These are phyloP conservation scores for Nitzschia sp. DNA, from an alignment of 108 stramenopile genomes.

Conservation along the genomic window DNA sequence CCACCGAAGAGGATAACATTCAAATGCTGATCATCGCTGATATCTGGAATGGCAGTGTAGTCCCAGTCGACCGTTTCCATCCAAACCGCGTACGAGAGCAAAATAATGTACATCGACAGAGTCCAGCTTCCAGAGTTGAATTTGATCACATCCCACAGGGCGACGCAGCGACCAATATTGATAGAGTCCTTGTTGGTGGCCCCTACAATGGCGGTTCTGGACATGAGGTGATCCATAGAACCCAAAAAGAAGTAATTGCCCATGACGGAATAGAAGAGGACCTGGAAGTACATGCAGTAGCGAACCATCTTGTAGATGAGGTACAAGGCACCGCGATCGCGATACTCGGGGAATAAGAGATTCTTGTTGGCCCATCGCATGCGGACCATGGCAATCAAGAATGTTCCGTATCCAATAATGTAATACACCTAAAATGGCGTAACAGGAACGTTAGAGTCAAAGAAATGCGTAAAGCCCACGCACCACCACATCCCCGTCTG, in stretches of 20 bases:
- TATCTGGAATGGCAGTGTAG: conserved; percentile 25
- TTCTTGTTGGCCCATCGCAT: conserved; percentile 58
- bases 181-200: conserved; percentile 66
- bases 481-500: neutral
- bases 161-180: conserved; percentile 41
- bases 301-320: conserved; percentile 40
- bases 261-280: conserved; percentile 55
- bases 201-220: conserved; percentile 37
- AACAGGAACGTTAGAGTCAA: neutral
- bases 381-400: conserved; percentile 49
- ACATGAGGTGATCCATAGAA: conserved; percentile 56
- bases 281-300: conserved; percentile 50
- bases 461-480: neutral
- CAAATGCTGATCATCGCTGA: conserved; percentile 1
- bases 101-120: conserved; percentile 30
- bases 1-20: conserved; percentile 38
- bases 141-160: conserved; percentile 41
- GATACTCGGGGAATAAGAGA: conserved; percentile 53
- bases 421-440: conserved; percentile 34
- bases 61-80: conserved; percentile 33
- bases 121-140: conserved; percentile 50
- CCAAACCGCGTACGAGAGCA: conserved; percentile 35
- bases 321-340: conserved; percentile 28
- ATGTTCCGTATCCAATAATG: conserved; percentile 51
- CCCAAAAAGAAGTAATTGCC: conserved; percentile 56